Base-by-base conservation (phyloP, 768 basidiomycete genomes). In the Trametes maxima region DNA sequence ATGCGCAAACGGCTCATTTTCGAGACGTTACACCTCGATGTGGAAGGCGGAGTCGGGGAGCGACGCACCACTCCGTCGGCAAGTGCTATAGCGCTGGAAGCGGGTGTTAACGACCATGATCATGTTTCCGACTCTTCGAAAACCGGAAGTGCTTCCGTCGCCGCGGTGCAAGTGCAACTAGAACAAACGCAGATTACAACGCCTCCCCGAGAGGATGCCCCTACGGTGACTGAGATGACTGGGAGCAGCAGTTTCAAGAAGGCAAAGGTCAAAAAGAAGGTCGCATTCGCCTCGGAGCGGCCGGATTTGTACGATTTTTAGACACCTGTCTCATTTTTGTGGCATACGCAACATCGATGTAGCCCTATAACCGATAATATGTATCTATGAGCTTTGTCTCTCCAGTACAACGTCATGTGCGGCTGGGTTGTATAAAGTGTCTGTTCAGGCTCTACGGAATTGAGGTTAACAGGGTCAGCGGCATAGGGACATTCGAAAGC, bases 11-110 rank as follows among this genome's bases (percentile, higher is more conserved):
- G 94, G 51, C 80, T 98, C 58, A 77, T 95, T 21, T 85, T 98
- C 67, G 96, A 98, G 77, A 98, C 94, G 24, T 77, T 98, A 60
- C 94, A 96, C 74, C 78, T 96, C 24, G 88, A 90, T 71, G 78
- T 92, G 39, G 91, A 95, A 72, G 89, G 94, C n/a, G 90, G 94
- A 16, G 85, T 93, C 25, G 79, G 83, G 13, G 90, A 91, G 71
- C 79, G 92, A 50, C 82, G 88, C 63, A 92, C 89, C 11, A 84
- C 77, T 5, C 80, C 86, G 11, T 73, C 77, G 21, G 63, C 75
- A 16, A 73, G 67, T 25, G 65, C 63, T 16, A 64, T 66, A 5
- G 59, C 64, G 22, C 28, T 70, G 54, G 70, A 59, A 10, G 54
- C 62, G 59, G 69, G 67, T 56, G 44, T 40, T 21, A 60, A 69